These are phyloP conservation scores for Colletotrichum sp. DNA, from an alignment of 2,329 filamentous ascomycete species.

Conservation along the genomic window DNA sequence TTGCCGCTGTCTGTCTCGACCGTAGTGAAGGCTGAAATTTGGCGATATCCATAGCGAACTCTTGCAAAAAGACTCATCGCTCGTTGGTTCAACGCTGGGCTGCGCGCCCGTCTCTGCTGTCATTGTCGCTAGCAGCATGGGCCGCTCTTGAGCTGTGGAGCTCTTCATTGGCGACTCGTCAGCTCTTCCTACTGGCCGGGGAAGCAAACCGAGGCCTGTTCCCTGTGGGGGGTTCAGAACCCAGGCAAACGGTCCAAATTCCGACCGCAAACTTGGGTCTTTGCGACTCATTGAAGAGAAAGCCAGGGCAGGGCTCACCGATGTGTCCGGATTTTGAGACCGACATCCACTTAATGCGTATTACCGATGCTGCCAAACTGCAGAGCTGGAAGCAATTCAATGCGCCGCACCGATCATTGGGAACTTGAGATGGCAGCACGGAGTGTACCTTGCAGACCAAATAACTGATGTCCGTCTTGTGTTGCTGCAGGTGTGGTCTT, in stretches of 20 bases:
- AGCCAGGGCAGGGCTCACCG: neutral
- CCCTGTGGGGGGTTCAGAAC: neutral
- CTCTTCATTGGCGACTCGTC: neutral
- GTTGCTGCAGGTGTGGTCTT: neutral
- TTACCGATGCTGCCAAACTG: neutral
- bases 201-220: constrained; percentile 6
- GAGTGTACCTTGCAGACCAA: neutral
- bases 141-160: neutral
- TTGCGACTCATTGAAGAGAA: neutral
- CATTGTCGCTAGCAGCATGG: neutral
- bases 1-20: neutral
- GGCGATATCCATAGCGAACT: neutral
- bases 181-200: neutral
- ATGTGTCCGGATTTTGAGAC: neutral
- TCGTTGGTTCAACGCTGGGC: neutral
- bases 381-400: neutral
- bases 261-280: neutral
- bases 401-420: neutral
- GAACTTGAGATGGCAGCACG: neutral
- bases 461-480: neutral
- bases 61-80: neutral
- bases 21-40: neutral
- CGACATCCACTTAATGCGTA: neutral
- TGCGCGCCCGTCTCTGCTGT: neutral
- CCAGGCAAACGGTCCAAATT: neutral